A percentile compares a stretch with the other conserved stretches of the same genome.
phyloP scores from a whole-genome alignment of 495 filamentous ascomycete species.

The Chaetomium tenue region DNA sequence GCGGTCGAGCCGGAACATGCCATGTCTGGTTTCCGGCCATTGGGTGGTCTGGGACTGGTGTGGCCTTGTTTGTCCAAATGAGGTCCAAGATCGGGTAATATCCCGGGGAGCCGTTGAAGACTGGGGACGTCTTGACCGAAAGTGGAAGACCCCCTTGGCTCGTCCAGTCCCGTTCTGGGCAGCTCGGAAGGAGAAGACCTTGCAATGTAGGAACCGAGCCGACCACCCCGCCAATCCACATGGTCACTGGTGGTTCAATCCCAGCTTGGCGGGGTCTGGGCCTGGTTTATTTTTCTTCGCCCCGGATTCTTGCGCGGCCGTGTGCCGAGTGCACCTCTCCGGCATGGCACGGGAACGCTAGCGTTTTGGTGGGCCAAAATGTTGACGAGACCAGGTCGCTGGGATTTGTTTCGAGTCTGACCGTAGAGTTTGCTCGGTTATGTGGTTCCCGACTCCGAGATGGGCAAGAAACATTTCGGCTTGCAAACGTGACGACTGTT shows the following conservation, averaged over 20 bases:
- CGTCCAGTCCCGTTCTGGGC: constrained; percentile 12
- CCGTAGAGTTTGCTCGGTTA: not conserved
- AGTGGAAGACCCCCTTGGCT: constrained; percentile 4
- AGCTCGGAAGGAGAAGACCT: constrained; percentile 9
- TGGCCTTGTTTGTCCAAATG: constrained; percentile 19
- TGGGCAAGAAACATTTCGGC: too few relatives aligned
- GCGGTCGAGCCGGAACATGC: constrained; percentile 20
- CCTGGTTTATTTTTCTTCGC: not conserved
- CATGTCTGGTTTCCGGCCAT: constrained; percentile 16
- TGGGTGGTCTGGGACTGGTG: constrained; percentile 7
- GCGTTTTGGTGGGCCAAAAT: not conserved
- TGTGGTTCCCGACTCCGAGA: too few relatives aligned
- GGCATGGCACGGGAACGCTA: constrained; percentile 7
- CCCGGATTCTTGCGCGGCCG: not conserved
- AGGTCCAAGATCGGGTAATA: constrained; percentile 26
- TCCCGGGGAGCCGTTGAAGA: constrained; percentile 24
- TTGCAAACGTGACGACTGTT: too few relatives aligned
- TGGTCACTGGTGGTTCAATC: not conserved
- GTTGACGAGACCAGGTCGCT: not conserved
- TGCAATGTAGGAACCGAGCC: not conserved
- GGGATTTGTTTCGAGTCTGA: not conserved
- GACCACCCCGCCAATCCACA: constrained; percentile 21
- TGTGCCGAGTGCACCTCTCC: not conserved
- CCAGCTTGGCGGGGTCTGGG: constrained; percentile 14
- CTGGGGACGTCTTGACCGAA: not conserved